Percentiles rank a stretch among this genome's conserved stretches.
Evolutionary conservation across 2,329 filamentous ascomycete species (phyloP).

Genomic region (Aspergillus proliferans): DNA sequence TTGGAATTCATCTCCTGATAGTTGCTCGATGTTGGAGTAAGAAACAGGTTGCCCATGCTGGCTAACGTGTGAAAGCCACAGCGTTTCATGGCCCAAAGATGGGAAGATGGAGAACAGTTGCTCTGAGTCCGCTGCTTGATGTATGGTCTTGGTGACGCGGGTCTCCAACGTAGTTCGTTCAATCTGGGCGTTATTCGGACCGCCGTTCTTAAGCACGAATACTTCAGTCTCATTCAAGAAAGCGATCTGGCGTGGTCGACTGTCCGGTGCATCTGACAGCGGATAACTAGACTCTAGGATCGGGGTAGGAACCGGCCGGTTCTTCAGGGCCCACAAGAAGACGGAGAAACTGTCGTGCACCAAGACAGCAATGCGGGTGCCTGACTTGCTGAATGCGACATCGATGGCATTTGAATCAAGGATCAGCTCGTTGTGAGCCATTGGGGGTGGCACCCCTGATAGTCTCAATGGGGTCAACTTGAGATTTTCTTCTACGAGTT

Average conservation of each 20-base stretch:
- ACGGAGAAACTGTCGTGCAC: slow-evolving; percentile 61
- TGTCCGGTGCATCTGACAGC: slow-evolving; percentile 21
- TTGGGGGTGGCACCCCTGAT: slow-evolving; percentile 85
- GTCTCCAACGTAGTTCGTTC: slow-evolving; percentile 31
- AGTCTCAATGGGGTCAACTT: slow-evolving; percentile 80
- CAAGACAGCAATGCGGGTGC: slow-evolving; percentile 64
- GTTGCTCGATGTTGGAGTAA: slow-evolving; percentile 26
- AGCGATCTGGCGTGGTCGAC: slow-evolving; percentile 41
- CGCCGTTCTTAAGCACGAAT: slow-evolving; percentile 36
- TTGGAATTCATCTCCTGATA: slow-evolving; percentile 11
- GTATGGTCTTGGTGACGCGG: slow-evolving; percentile 22
- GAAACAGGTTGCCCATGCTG: slow-evolving; percentile 19
- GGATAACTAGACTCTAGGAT: slow-evolving; percentile 35
- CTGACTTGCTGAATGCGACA: slow-evolving; percentile 63
- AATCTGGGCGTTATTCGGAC: slow-evolving; percentile 23
- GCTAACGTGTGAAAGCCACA: slow-evolving; percentile 33
- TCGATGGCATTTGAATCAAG: slow-evolving; percentile 62
- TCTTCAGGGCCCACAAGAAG: slow-evolving; percentile 61
- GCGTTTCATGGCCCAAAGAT: slow-evolving; percentile 25
- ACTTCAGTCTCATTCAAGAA: slow-evolving; percentile 40
- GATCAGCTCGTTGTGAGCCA: slow-evolving; percentile 71
- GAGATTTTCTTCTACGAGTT: slow-evolving; percentile 46
- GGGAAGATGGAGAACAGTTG: slow-evolving; percentile 34
- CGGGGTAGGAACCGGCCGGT: slow-evolving; percentile 29
- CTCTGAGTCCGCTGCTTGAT: slow-evolving; percentile 27